A percentile compares a stretch with the other conserved stretches of the same genome.
Evolutionary conservation across 176 grass and related monocot genomes (phyloP).

Genomic region (Zea luxurians): DNA sequence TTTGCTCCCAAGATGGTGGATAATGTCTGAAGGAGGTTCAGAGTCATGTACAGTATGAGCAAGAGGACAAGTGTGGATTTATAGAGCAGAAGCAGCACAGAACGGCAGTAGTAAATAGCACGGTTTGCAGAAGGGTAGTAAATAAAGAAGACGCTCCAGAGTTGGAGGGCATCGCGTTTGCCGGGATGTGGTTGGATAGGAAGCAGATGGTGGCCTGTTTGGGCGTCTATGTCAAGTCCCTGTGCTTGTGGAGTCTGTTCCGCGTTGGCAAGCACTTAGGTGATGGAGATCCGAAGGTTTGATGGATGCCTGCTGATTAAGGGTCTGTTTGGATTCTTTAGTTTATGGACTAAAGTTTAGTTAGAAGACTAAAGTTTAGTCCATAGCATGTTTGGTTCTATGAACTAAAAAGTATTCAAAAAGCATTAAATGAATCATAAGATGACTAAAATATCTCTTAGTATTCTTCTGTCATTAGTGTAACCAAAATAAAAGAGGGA

Average conservation of each 20-base stretch:
- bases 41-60: not conserved
- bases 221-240: not conserved
- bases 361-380: too few relatives aligned
- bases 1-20: constrained; percentile 48
- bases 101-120: not conserved
- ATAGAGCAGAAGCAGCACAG: constrained; percentile 10
- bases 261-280: not conserved
- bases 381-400: too few relatives aligned
- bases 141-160: constrained; percentile 20
- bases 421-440: too few relatives aligned
- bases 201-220: not conserved
- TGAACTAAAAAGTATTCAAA: too few relatives aligned
- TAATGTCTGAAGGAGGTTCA: constrained; percentile 45
- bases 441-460: too few relatives aligned
- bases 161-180: constrained; percentile 19
- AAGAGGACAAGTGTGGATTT: constrained; percentile 15
- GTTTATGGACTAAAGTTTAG: too few relatives aligned
- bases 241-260: not conserved
- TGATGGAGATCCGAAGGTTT: not conserved
- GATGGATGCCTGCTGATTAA: not conserved
- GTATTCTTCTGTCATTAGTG: too few relatives aligned
- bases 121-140: too few relatives aligned
- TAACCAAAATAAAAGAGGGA: too few relatives aligned
- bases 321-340: too few relatives aligned
- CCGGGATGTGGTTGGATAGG: not conserved